phyloP scores from a whole-genome alignment of 2,329 filamentous ascomycete species.

The Trichoderma simmonsii region DNA sequence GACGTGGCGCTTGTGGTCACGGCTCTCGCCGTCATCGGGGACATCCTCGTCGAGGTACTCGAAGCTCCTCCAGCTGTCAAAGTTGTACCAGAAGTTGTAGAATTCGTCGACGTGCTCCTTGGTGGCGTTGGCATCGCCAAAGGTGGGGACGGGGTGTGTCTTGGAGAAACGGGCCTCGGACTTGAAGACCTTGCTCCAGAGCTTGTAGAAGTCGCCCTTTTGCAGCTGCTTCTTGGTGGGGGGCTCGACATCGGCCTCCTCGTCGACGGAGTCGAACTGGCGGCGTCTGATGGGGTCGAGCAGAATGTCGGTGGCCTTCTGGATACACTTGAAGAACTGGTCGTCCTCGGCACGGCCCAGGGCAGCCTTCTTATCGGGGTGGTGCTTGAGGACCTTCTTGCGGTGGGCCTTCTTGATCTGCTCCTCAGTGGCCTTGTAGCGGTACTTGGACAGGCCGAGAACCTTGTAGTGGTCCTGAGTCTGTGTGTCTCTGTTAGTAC shows the following conservation, averaged over 20 bases:
- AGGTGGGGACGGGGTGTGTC: conserved; percentile 77
- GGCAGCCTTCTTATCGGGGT: conserved; percentile 98
- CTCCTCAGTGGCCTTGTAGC: conserved; percentile 89
- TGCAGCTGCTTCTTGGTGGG: conserved; percentile 86
- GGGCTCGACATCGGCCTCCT: conserved; percentile 86
- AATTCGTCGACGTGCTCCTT: conserved; percentile 91
- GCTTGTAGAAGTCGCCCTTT: conserved; percentile 91
- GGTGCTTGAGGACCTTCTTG: conserved; percentile 99
- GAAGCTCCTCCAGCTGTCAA: conserved; percentile 96
- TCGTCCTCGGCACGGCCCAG: conserved; percentile 85
- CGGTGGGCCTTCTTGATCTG: conserved; percentile 99
- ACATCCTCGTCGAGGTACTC: conserved; percentile 99
- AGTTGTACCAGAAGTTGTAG: conserved; percentile 99
- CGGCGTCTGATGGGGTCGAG: conserved; percentile 87
- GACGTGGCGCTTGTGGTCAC: conserved; percentile 96
- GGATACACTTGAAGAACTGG: conserved; percentile 99
- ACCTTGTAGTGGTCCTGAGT: conserved; percentile 97
- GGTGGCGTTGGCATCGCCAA: conserved; percentile 79
- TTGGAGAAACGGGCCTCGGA: conserved; percentile 92
- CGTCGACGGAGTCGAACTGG: conserved; percentile 96
- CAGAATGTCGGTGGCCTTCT: conserved; percentile 93
- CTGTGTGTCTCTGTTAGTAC: conserved; percentile 40
- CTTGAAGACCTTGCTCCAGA: conserved; percentile 88
- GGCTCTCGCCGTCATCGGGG: conserved; percentile 97
- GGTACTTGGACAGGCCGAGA: conserved; percentile 87